Base-by-base conservation (phyloP, 768 basidiomycete species). In the Amanita brunnescens region DNA sequence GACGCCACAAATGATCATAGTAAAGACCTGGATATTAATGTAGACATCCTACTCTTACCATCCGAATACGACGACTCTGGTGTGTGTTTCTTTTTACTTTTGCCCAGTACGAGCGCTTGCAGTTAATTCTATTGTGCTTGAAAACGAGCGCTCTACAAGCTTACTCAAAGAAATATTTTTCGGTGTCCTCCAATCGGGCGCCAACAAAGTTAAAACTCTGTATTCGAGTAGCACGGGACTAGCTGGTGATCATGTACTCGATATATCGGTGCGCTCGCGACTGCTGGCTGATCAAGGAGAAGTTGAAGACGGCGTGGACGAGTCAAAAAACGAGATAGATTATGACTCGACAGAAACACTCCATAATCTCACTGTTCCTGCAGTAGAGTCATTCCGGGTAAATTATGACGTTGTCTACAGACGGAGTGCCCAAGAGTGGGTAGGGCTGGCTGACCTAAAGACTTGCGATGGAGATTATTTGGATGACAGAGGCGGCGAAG, bases 1-100 rank as follows among this genome's bases (percentile, higher is more conserved):
- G 72, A 79, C 41, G 73, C 94, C 12, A 77, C 68, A 3, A 96
- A 93, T 61, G 60, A 68, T 4, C 91, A 96, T 61, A 77, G 79
- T 40, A 71, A 80, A 16, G 74, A 81, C 20, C 65, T 97, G 9
- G 80, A 87, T 13, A 67, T 90, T 10, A 67, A 74, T 4, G 69
- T 91, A 8, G 87, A 92, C 50, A 76, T 88, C 3, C 70, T 95
- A 51, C 65, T 97, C 30, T 90, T 91, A 49, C 92, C 92, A 1
- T 76, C 79, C 2, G 87, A 88, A 57, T 72, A 81, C 45, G 89
- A 90, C 55, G 77, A 80, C 53, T 77, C 85, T 18, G 74, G n/a
- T n/a, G 90, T 88, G 47, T 14, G 81, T 61, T 3, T 57, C 16
- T 46, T 20, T 20, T 10, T 16, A n/a, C 10, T 46, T 33, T 23